Conservation (phyloP, 2,329 filamentous ascomycete genomes). For the Trichoderma polysporum region DNA sequence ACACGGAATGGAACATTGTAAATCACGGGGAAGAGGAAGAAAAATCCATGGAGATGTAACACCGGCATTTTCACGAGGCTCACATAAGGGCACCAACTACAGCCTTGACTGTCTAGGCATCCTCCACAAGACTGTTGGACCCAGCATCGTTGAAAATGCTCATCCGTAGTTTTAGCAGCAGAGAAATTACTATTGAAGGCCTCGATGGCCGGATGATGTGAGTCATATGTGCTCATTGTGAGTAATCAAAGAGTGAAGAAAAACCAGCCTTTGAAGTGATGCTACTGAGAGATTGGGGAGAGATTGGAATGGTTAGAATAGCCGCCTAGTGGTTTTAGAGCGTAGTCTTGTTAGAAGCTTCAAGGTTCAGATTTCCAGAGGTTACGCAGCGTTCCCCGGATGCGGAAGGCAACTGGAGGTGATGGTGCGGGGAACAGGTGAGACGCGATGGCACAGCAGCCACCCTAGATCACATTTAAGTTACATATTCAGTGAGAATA, state of each 20-base stretch:
- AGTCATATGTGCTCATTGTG: constrained; percentile 23
- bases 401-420: background rate
- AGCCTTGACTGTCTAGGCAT: constrained; percentile 46
- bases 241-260: background rate
- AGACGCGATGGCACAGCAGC: background rate
- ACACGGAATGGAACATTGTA: background rate
- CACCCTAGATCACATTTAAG: too few relatives aligned
- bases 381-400: background rate
- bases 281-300: background rate
- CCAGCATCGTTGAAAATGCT: constrained; percentile 53
- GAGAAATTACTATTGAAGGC: constrained; percentile 35
- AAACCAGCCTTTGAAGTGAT: background rate
- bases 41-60: background rate
- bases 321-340: background rate
- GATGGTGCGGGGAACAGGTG: background rate
- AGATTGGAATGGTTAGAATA: background rate
- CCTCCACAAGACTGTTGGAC: constrained; percentile 46
- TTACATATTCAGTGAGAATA: too few relatives aligned
- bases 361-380: background rate
- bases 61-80: constrained; percentile 24
- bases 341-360: background rate
- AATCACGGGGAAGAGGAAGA: background rate
- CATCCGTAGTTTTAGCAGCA: constrained; percentile 31
- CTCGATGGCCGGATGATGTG: constrained; percentile 1
- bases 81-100: constrained; percentile 57